These are phyloP conservation scores for Inonotus hispidus DNA, from an alignment of 1,284 basidiomycete genomes.

Conservation along the genomic window DNA sequence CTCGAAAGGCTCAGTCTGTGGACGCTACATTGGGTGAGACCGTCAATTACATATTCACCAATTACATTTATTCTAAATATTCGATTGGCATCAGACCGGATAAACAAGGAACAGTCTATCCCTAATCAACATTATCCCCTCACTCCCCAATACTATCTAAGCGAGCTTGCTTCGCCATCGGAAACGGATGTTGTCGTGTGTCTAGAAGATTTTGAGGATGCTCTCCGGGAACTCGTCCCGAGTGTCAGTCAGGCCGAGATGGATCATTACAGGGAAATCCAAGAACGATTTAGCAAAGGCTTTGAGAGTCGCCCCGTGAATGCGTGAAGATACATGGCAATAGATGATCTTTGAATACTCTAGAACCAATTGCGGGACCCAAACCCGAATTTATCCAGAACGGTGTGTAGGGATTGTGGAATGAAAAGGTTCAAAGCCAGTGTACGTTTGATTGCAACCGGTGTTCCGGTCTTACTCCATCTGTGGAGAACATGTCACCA, in stretches of 20 bases:
- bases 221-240: constrained; percentile 75
- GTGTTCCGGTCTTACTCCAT: neutral
- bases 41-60: neutral
- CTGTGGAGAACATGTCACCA: neutral
- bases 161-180: constrained; percentile 70
- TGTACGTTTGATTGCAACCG: constrained; percentile 39
- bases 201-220: constrained; percentile 69
- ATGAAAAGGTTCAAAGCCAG: constrained; percentile 46
- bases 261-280: constrained; percentile 78
- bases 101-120: constrained; percentile 42
- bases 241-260: constrained; percentile 89
- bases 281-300: constrained; percentile 54
- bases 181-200: constrained; percentile 79
- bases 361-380: constrained; percentile 51
- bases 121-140: constrained; percentile 62
- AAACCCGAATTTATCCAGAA: constrained; percentile 51
- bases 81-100: constrained; percentile 13
- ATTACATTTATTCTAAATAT: neutral
- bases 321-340: neutral
- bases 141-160: constrained; percentile 90
- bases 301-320: neutral
- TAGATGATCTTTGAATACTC: neutral
- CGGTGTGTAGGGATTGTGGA: constrained; percentile 44
- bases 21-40: constrained; percentile 64
- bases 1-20: constrained; percentile 77